Evolutionary conservation across 2,329 filamentous ascomycete species (phyloP), one percentile per base, ranked within the genome.

Genomic region (Alternaria rosae): DNA sequence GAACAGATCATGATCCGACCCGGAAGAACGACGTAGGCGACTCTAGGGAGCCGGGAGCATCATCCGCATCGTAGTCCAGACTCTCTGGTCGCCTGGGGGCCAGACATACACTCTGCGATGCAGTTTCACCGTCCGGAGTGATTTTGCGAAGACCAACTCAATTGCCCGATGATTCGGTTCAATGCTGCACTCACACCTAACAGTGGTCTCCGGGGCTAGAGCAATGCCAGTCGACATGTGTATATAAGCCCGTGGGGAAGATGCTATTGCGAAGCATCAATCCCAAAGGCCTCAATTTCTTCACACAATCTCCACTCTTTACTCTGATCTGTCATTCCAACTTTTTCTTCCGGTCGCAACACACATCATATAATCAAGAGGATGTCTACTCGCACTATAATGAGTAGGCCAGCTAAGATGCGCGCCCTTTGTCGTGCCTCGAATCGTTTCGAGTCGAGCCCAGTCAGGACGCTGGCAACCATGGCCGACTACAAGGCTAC

Each of bases 311-410:
- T 30, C 20, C 23, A 12, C 25, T 23, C 20, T 6, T 3, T 4
- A 15, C 30, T n/a, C 12, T 28, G 13, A 32, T 7, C 20, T 4
- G 21, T 25, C 23, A 20, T 26, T 23, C 7, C 17, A 12, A 5
- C 2, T 17, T 21, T 2, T 25, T 21, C 7, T 35, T 28, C 52
- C n/a, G 13, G 1, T 23, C 13, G 9, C 25, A 45, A 15, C 5
- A 43, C 11, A 23, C 38, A 30, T 48, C 17, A 20, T 42, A 10
- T 21, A 3, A 51, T 26, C 44, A 28, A 11, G n/a, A 38, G 17
- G 15, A 61, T 61, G 59, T 41, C 54, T 47, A 30, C 47, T n/a
- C 30, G 30, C 17, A 48, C 47, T 7, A 61, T 57, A 20, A 52
- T 57, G n/a, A 41, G 43, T 8, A 45, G 41, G 17, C 47, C 47